Percentiles rank a stretch among this genome's conserved stretches.
These are phyloP conservation scores for Ophiognomonia clavigignenti-juglandacearum DNA, from an alignment of 2,329 filamentous ascomycete genomes.

Conservation along the genomic window DNA sequence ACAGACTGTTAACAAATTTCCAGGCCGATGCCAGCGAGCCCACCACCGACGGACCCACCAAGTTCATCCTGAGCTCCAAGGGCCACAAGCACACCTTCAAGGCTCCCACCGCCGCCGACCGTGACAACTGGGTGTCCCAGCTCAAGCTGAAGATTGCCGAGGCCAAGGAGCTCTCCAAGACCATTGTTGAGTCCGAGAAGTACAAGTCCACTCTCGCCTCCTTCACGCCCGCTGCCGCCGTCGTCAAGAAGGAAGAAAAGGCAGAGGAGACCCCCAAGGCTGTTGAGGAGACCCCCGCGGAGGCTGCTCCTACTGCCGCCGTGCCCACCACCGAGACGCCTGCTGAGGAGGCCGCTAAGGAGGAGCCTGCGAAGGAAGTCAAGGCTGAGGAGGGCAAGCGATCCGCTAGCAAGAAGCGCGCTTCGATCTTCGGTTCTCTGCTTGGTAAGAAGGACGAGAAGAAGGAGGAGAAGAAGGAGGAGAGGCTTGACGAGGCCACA, in stretches of 20 bases:
- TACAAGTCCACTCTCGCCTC: conserved; percentile 86
- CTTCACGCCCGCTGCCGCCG: conserved; percentile 46
- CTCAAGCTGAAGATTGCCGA: conserved; percentile 78
- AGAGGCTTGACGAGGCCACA: conserved; percentile 23
- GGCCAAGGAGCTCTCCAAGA: conserved; percentile 74
- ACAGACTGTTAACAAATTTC: background rate
- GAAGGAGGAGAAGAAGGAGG: conserved; percentile 33
- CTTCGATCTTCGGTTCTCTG: conserved; percentile 57
- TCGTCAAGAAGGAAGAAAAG: conserved; percentile 30
- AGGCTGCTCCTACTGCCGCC: conserved; percentile 26
- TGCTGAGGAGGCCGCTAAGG: conserved; percentile 25
- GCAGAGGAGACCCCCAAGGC: conserved; percentile 22
- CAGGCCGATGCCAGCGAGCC: conserved; percentile 64
- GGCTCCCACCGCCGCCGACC: conserved; percentile 67
- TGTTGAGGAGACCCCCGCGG: conserved; percentile 29
- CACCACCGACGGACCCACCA: conserved; percentile 67
- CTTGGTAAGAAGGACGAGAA: conserved; percentile 49
- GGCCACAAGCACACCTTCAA: conserved; percentile 95
- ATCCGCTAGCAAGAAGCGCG: conserved; percentile 61
- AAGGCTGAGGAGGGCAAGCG: conserved; percentile 58
- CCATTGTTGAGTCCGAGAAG: conserved; percentile 70
- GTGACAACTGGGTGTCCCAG: conserved; percentile 87
- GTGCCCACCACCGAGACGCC: conserved; percentile 27
- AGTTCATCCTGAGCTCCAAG: conserved; percentile 81
- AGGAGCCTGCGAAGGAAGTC: conserved; percentile 38